A percentile compares a stretch with the other conserved stretches of the same genome.
phyloP scores from a whole-genome alignment of 768 basidiomycete genomes.

The Mycena albidolilacea region DNA sequence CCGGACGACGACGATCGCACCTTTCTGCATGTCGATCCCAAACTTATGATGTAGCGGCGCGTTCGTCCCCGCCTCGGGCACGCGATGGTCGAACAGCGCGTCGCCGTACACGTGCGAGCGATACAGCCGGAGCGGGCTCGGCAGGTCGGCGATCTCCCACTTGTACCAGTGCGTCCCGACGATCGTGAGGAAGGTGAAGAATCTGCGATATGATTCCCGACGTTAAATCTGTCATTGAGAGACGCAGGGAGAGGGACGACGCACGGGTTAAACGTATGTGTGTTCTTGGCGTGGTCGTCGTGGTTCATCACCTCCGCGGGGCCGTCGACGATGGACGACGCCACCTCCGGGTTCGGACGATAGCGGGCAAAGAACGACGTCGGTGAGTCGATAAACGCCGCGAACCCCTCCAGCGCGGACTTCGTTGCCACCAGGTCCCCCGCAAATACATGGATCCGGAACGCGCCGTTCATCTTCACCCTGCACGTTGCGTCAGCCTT shows the following conservation, averaged over 20 bases:
- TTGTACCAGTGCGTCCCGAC: constrained; percentile 41
- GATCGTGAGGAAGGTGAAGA: constrained; percentile 41
- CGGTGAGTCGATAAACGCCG: constrained; percentile 37
- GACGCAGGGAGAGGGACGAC: background rate
- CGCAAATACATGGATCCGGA: constrained; percentile 40
- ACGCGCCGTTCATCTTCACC: constrained; percentile 42
- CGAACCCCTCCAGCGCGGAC: constrained; percentile 33
- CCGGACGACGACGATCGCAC: constrained; percentile 48
- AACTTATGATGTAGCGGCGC: constrained; percentile 38
- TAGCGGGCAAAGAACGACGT: constrained; percentile 38
- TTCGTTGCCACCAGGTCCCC: constrained; percentile 33
- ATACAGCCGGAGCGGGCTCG: constrained; percentile 40
- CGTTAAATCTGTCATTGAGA: background rate
- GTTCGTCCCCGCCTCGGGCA: constrained; percentile 35
- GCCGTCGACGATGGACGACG: constrained; percentile 35
- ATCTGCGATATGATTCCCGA: constrained; percentile 7
- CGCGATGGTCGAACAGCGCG: constrained; percentile 35
- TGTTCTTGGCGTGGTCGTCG: background rate
- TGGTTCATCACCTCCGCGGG: constrained; percentile 33
- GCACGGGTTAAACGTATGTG: constrained; percentile 35
- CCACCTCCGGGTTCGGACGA: constrained; percentile 20
- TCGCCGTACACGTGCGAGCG: constrained; percentile 40
- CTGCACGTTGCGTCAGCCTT: constrained; percentile 15
- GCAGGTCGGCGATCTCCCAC: constrained; percentile 39
- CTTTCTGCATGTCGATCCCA: constrained; percentile 39